Conservation (phyloP, 371 early-diverging fungal species). For the Actinomortierella ambigua region DNA sequence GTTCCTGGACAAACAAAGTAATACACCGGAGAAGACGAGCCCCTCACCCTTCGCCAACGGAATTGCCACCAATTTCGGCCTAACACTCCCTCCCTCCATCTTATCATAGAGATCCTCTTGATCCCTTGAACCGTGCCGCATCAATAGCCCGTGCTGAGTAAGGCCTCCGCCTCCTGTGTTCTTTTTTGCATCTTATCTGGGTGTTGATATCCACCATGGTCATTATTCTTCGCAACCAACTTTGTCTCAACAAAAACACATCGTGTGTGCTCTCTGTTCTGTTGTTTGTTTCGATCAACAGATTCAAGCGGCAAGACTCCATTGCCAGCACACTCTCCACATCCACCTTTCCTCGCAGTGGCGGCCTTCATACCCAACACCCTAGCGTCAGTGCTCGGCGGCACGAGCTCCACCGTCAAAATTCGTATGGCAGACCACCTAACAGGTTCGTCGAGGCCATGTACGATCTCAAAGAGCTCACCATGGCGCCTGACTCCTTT, state of each 20-base stretch:
- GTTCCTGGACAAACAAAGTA: conserved; percentile 35
- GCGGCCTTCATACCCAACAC: neutral
- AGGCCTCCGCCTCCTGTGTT: conserved; percentile 1
- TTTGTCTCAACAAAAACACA: no score
- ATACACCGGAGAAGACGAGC: neutral
- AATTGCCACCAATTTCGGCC: neutral
- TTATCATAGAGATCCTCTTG: conserved; percentile 23
- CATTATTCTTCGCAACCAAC: neutral
- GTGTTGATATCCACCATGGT: neutral
- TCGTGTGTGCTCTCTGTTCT: neutral
- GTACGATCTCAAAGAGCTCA: conserved; percentile 24
- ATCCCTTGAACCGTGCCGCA: conserved; percentile 24
- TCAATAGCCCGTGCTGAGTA: conserved; percentile 9
- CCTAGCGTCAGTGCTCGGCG: conserved; percentile 36
- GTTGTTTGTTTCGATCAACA: neutral
- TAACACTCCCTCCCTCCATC: neutral
- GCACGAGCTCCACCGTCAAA: conserved; percentile 33
- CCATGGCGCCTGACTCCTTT: conserved; percentile 24
- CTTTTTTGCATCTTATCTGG: neutral
- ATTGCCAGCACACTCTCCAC: conserved; percentile 16
- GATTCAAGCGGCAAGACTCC: conserved; percentile 24
- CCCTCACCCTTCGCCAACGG: neutral
- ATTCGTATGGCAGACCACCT: conserved; percentile 26
- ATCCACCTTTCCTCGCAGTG: conserved; percentile 13
- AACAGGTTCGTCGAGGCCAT: conserved; percentile 7